Conservation (phyloP, 352 stramenopile species). For the Pythium vanterpoolii region DNA sequence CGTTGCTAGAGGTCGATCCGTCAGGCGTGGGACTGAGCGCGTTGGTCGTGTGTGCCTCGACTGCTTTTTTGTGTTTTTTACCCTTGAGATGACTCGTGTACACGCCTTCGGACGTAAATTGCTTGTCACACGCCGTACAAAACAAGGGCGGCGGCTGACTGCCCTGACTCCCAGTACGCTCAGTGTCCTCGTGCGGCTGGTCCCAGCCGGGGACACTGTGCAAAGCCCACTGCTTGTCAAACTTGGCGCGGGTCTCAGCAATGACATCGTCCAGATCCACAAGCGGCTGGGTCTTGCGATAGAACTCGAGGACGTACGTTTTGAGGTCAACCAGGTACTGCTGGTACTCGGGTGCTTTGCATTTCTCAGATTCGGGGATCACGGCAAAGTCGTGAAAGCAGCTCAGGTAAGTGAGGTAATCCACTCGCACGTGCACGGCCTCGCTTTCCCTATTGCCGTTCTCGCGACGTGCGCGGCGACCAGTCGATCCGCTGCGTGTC, state of each 20-base stretch:
- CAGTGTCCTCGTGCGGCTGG: background rate
- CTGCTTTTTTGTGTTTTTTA: constrained; percentile 79
- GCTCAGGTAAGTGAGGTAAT: constrained; percentile 74
- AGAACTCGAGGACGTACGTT: constrained; percentile 83
- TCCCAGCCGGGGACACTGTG: constrained; percentile 60
- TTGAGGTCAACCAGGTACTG: constrained; percentile 74
- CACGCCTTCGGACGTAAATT: constrained; percentile 70
- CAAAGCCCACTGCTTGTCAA: constrained; percentile 80
- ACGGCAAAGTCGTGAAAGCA: constrained; percentile 65
- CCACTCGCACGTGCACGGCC: constrained; percentile 26
- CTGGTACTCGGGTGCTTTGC: constrained; percentile 49
- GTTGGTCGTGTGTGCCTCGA: constrained; percentile 13
- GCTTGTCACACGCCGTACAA: constrained; percentile 64
- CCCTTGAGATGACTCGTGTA: constrained; percentile 70
- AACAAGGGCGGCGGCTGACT: constrained; percentile 29
- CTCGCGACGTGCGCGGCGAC: constrained; percentile 21
- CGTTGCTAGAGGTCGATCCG: background rate
- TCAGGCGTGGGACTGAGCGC: background rate
- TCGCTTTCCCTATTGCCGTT: constrained; percentile 5
- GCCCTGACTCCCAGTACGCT: background rate
- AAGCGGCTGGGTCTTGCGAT: constrained; percentile 84
- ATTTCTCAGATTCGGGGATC: constrained; percentile 60
- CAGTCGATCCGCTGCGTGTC: background rate
- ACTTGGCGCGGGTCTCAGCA: constrained; percentile 73
- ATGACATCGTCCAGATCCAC: constrained; percentile 86